Evolutionary conservation across 169 alveolate species (phyloP), one percentile per base, ranked within the genome.

Genomic region (Eimeria sp.): DNA sequence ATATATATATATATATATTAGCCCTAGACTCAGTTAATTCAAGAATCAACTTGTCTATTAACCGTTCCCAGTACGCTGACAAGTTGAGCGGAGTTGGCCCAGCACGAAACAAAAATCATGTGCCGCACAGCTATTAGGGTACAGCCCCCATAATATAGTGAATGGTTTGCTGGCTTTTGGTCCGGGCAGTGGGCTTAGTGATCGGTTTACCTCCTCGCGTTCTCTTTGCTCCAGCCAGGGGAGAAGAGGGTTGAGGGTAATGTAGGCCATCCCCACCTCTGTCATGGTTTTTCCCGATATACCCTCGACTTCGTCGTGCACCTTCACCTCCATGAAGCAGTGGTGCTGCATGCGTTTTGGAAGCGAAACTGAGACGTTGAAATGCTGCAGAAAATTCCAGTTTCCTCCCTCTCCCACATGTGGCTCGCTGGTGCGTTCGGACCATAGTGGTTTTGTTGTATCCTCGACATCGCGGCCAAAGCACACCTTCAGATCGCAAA

Each of bases 341-440:
- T 98, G 99, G 84, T 98, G 99, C 76, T 98, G 99, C 98, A 98
- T 97, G 72, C 99, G 97, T 72, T 98, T 98, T 25, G 99, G 99
- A 43, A 98, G 91, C 11, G 97, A 97, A 30, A 97, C 98, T 20
- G 86, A 89, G 75, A 98, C 94, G 47, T 95, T 97, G 67, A 97
- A 98, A 47, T 97, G 95, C 63, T 97, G 96, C 73, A 97, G 67
- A 83, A 82, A 97, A 40, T 97, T 97, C 97, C 97, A 97, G 72
- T 97, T 97, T 0, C 98, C 98, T 27, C 96, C 97, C 34, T 83
- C 97, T 22, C 98, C 98, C 63, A 89, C 87, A 49, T 45, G 76
- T 43, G 98, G 98, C 89, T 97, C 96, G 70, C 97, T 97, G 70
- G 97, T 92, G 51, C 97, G 95, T 78, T 97, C 98, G 49, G 97